These are phyloP conservation scores for Wickerhamomyces canadensis DNA, from an alignment of 805 yeast species.

Conservation along the genomic window DNA sequence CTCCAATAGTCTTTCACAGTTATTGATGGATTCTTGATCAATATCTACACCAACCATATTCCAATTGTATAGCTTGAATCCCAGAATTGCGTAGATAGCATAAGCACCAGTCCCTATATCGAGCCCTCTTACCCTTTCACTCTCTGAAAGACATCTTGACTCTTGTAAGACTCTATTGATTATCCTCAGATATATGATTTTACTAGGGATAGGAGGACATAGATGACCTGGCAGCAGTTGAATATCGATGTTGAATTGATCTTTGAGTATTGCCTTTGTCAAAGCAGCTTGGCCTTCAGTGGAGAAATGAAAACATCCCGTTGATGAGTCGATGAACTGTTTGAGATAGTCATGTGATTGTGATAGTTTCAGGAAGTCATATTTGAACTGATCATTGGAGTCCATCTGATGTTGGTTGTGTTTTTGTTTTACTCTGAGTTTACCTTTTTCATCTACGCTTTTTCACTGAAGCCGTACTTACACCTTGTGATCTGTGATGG, in stretches of 20 bases:
- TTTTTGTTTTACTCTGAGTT: neutral
- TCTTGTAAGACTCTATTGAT: constrained; percentile 8
- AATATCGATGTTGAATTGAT: constrained; percentile 7
- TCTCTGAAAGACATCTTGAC: constrained; percentile 1
- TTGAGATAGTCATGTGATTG: neutral
- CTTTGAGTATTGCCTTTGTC: constrained; percentile 11
- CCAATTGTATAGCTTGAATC: constrained; percentile 21
- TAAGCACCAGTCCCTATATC: constrained; percentile 48
- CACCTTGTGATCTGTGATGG: too few relatives aligned
- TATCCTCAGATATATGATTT: constrained; percentile 9
- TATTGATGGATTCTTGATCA: constrained; percentile 27
- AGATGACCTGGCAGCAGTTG: constrained; percentile 7
- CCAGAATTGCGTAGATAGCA: constrained; percentile 42
- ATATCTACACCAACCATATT: constrained; percentile 39
- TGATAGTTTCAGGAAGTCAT: neutral
- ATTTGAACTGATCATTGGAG: too few relatives aligned
- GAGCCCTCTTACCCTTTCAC: constrained; percentile 22
- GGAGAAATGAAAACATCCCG: constrained; percentile 5
- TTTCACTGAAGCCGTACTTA: neutral
- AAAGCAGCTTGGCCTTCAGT: constrained; percentile 14
- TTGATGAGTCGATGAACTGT: neutral
- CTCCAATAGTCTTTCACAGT: constrained; percentile 25
- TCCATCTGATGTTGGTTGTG: too few relatives aligned
- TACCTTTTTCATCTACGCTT: neutral
- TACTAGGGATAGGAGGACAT: constrained; percentile 17